Base-by-base conservation (phyloP, 2,329 filamentous ascomycete genomes). In the Diaporthe amygdali region DNA sequence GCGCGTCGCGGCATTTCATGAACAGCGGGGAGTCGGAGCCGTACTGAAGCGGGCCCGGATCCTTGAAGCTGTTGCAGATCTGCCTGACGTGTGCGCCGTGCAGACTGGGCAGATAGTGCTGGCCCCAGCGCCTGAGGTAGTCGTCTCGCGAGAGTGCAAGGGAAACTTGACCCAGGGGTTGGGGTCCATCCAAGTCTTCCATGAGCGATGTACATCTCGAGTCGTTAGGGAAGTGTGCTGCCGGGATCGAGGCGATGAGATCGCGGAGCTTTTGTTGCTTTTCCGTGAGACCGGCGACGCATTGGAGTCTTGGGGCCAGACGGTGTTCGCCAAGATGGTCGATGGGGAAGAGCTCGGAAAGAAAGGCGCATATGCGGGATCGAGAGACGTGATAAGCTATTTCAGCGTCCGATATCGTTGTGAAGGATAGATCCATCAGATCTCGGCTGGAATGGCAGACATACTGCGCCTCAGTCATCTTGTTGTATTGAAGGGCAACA, bases 51-150 rank as follows among this genome's bases (percentile, higher is more conserved):
- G 89, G 87, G 0, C 89, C 89, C 0, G 85, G 81, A 71, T 91
- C 90, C 75, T 90, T 90, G 84, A 91, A 91, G 0, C 86, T 87
- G 76, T 90, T 90, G 81, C 89, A 90, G 12, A 87, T 79, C 77
- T 91, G 90, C 30, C 84, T 82, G 1, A 82, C 81, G 74, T 92
- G 88, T 0, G 89, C 89, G 72, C 86, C 84, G 32, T 87, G 85
- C 2, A 91, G 81, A 8, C 87, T 88, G 0, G 85, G 86, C 7
- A 91, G 83, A 76, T 88, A 92, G 77, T 91, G 89, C 6, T 77
- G 75, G 9, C 89, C 89, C 90, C 89, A 92, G 77, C 79, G 83
- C 2, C 46, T 4, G 74, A 85, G 89, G 74, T 84, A 84, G 0
- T 75, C 71, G 0, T 69, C 22, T 0, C 74, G 76, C 2, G 79